Evolutionary conservation across 1,139 yeast species (phyloP).

Genomic region (Blastobotrys buckinghamii): DNA sequence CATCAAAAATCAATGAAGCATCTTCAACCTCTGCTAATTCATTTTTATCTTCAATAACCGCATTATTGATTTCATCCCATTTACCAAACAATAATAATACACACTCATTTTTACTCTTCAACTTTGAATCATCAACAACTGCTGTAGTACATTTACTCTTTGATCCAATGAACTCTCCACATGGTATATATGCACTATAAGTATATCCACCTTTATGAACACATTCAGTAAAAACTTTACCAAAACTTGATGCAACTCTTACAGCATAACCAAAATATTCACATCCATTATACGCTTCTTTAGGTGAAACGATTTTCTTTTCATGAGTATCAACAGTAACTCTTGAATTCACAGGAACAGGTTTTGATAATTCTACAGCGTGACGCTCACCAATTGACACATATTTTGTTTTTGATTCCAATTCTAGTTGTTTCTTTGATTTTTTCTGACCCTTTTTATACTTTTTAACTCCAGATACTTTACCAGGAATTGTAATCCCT

Average conservation of each 20-base stretch:
- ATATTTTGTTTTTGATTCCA: slow-evolving; percentile 48
- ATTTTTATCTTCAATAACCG: slow-evolving; percentile 45
- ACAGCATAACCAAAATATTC: slow-evolving; percentile 66
- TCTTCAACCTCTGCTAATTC: slow-evolving; percentile 49
- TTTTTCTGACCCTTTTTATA: slow-evolving; percentile 24
- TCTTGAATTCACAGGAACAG: slow-evolving; percentile 70
- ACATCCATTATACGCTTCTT: slow-evolving; percentile 56
- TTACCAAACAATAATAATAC: slow-evolving; percentile 58
- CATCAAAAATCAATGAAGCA: slow-evolving; percentile 64
- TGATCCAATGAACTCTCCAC: slow-evolving; percentile 44
- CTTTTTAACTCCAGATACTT: slow-evolving; percentile 41
- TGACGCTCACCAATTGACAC: slow-evolving; percentile 66
- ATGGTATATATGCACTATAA: slow-evolving; percentile 55
- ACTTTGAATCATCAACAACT: not conserved
- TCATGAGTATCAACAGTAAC: slow-evolving; percentile 71
- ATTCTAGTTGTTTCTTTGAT: slow-evolving; percentile 28
- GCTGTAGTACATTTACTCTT: slow-evolving; percentile 1
- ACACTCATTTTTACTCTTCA: slow-evolving; percentile 21
- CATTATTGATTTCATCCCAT: slow-evolving; percentile 48
- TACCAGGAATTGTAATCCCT: slow-evolving; percentile 64
- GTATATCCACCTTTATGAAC: slow-evolving; percentile 65
- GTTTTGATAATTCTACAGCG: slow-evolving; percentile 52
- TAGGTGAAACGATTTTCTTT: slow-evolving; percentile 62
- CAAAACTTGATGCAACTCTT: slow-evolving; percentile 56
- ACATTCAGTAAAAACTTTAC: slow-evolving; percentile 65